phyloP scores from a whole-genome alignment of 176 grass and related monocot genomes.

The Triticum urartu region DNA sequence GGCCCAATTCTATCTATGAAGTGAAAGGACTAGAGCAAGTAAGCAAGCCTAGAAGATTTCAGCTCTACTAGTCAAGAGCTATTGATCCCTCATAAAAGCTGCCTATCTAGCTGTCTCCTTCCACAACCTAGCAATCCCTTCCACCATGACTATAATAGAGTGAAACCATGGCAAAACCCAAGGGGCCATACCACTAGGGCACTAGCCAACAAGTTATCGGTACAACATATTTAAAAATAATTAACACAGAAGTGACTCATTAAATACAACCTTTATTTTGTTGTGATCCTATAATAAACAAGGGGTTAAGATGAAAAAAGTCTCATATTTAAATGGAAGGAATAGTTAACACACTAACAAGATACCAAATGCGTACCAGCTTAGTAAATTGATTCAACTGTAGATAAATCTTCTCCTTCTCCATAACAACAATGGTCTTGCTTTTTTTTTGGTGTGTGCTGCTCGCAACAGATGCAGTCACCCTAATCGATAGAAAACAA shows the following conservation, averaged over 20 bases:
- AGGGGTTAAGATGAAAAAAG: not conserved
- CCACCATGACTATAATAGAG: not conserved
- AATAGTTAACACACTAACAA: not conserved
- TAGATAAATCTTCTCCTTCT: slow-evolving; percentile 86
- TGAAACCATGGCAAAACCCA: not conserved
- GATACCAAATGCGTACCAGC: slow-evolving; percentile 40
- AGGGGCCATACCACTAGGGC: too few species aligned
- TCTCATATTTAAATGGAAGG: not conserved
- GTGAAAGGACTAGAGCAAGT: not conserved
- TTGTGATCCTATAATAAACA: not conserved
- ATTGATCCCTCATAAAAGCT: not conserved
- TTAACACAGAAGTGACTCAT: not conserved
- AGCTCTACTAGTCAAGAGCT: not conserved
- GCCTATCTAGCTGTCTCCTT: not conserved
- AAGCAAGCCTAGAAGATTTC: not conserved
- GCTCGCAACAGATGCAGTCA: slow-evolving; percentile 78
- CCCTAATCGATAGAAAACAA: slow-evolving; percentile 47
- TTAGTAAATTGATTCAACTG: slow-evolving; percentile 86
- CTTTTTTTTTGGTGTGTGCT: slow-evolving; percentile 89
- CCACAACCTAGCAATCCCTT: slow-evolving; percentile 3
- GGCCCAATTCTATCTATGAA: not conserved
- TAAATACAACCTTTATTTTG: not conserved
- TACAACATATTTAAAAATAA: not conserved
- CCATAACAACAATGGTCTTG: slow-evolving; percentile 78
- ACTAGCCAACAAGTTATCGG: not conserved